Base-by-base conservation (phyloP, 495 filamentous ascomycete genomes). In the Lasiosphaeriaceae sp. region DNA sequence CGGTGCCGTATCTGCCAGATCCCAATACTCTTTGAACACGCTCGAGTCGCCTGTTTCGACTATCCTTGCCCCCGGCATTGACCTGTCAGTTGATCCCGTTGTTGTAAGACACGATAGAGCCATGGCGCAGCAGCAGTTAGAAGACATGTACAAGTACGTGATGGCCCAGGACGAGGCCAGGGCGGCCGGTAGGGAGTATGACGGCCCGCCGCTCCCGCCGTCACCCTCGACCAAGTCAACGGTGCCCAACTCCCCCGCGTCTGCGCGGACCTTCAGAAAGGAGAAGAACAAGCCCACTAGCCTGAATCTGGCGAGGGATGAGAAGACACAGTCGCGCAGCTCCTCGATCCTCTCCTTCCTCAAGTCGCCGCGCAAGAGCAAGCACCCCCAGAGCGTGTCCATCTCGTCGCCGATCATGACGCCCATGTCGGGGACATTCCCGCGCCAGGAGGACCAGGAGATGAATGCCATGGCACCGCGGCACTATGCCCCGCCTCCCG, bases 111-210 rank as follows among this genome's bases (percentile, higher is more conserved):
- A 79, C 56, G 90, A 96, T 73, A 83, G 81, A 58, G 82, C 79
- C 59, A 81, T 84, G 69, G 83, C 86, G 66, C 86, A 92, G 67
- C 77, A 82, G 56, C 86, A 96, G 66, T 85, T 97, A 74, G 90
- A 94, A 67, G 85, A 89, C 69, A 83, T 97, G 63, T 97, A 97
- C 67, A 89, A 84, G 49, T 87, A 91, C 45, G 92, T 96, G 57
- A 87, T 96, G 88, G 58, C 51, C 19, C 60, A 62, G n/a, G 67
- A 31, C 9, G 26, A 31, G 26, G 26, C 26, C 3, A 31, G 26
- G 26, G 26, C 26, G 9, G 26, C 26, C 26, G 26, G 67, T n/a
- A 55, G 65, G 26, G 55, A 71, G 74, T 82, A 51, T 72, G 73
- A 55, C 68, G 74, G 24, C 51, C 67, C 67, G 11, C 34, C 58